Percentiles rank a stretch among this genome's conserved stretches.
These are phyloP conservation scores for Musa troglodytarum DNA, from an alignment of 176 grass and related monocot genomes.

Conservation along the genomic window DNA sequence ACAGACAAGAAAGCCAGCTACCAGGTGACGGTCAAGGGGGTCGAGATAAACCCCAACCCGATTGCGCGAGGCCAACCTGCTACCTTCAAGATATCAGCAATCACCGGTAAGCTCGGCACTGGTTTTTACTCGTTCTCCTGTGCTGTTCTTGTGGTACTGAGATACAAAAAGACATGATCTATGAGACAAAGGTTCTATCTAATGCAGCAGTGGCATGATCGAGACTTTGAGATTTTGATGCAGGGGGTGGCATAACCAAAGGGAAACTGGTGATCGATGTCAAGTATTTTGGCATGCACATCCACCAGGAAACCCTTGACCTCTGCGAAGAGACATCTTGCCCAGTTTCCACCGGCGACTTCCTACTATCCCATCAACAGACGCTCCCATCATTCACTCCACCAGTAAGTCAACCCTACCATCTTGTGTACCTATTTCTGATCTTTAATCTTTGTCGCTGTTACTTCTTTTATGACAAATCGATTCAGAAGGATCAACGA, in stretches of 20 bases:
- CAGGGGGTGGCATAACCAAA: slow-evolving; percentile 41
- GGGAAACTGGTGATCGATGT: slow-evolving; percentile 73
- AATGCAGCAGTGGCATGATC: too few relatives aligned
- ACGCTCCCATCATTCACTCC: slow-evolving; percentile 39
- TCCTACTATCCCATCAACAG: slow-evolving; percentile 34
- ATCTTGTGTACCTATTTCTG: background rate
- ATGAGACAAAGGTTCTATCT: too few relatives aligned
- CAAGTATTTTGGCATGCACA: slow-evolving; percentile 55
- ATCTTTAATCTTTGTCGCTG: background rate
- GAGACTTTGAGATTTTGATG: slow-evolving; percentile 12
- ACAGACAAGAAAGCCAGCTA: slow-evolving; percentile 49
- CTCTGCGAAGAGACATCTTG: slow-evolving; percentile 67
- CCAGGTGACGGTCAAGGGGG: slow-evolving; percentile 56
- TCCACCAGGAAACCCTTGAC: slow-evolving; percentile 61
- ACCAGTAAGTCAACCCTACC: slow-evolving; percentile 31
- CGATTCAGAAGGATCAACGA: background rate
- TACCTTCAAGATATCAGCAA: slow-evolving; percentile 41
- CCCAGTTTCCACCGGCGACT: slow-evolving; percentile 39
- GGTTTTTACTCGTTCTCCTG: too few relatives aligned
- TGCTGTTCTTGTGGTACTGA: too few relatives aligned
- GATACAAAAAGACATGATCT: too few relatives aligned
- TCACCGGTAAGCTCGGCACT: too few relatives aligned
- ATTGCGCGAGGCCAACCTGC: slow-evolving; percentile 33
- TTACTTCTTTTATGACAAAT: background rate
- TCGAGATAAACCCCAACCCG: slow-evolving; percentile 68